Evolutionary conservation across 129 eudicot species (phyloP).

Genomic region (Centaurea solstitialis): DNA sequence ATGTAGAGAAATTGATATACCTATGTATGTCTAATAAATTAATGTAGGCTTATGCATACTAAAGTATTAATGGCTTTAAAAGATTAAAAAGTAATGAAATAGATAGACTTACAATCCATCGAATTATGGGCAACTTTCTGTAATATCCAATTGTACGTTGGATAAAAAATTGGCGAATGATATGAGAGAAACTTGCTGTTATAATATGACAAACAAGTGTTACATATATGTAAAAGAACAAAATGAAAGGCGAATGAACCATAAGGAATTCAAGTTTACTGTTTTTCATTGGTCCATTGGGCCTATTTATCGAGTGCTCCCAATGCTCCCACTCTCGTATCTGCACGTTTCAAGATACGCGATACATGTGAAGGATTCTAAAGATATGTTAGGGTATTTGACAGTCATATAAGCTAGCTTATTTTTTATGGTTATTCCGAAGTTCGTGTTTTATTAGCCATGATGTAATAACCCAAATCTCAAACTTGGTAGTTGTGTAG

Average conservation of each 20-base stretch:
- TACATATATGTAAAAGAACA: background rate
- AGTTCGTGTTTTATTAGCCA: no score
- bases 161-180: slow-evolving; percentile 34
- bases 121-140: slow-evolving; percentile 49
- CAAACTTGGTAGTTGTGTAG: no score
- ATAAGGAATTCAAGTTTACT: slow-evolving; percentile 11
- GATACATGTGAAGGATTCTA: background rate
- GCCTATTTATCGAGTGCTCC: slow-evolving; percentile 56
- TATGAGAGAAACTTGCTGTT: no score
- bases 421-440: no score
- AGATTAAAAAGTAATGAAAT: background rate
- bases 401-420: background rate
- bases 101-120: slow-evolving; percentile 61
- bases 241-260: background rate
- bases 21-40: no score
- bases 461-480: no score
- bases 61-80: background rate
- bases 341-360: slow-evolving; percentile 24
- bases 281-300: background rate
- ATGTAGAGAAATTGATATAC: no score
- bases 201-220: no score
- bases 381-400: background rate
- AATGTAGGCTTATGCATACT: background rate
- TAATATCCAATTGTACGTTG: slow-evolving; percentile 52
- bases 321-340: slow-evolving; percentile 76